Percentiles rank a stretch among this genome's conserved stretches.
Evolutionary conservation across 139 green algal species (phyloP).

Genomic region (Chlorella sp.): DNA sequence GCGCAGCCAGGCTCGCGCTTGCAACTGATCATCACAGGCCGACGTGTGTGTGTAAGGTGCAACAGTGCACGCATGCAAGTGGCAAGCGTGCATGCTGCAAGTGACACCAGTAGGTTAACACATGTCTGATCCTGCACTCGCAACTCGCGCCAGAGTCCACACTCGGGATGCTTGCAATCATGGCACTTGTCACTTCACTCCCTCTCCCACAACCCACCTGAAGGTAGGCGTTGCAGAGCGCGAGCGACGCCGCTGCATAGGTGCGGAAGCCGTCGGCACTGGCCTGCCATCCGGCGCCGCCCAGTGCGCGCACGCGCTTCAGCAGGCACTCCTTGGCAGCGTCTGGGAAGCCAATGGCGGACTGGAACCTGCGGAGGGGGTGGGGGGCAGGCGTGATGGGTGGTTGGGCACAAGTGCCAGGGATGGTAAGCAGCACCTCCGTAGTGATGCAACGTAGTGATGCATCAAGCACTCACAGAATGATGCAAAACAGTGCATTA

Average conservation of each 20-base stretch:
- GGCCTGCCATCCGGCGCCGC: slow-evolving; percentile 59
- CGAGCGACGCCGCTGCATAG: slow-evolving; percentile 62
- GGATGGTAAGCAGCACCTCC: too few species aligned
- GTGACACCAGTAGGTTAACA: too few species aligned
- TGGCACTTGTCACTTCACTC: too few species aligned
- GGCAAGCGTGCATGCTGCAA: background rate
- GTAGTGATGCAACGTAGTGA: too few species aligned
- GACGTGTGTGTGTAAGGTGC: too few species aligned
- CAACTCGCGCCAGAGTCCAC: background rate
- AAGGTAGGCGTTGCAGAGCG: slow-evolving; percentile 54
- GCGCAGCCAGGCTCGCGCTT: slow-evolving; percentile 6
- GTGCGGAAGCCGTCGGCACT: slow-evolving; percentile 53
- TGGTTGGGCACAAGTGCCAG: too few species aligned
- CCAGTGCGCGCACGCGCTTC: slow-evolving; percentile 71
- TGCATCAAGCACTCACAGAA: too few species aligned
- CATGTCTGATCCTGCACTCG: too few species aligned
- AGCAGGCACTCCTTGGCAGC: slow-evolving; percentile 69
- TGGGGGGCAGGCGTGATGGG: background rate
- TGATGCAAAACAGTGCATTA: too few species aligned
- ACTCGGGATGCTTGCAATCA: too few species aligned
- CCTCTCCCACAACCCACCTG: slow-evolving; percentile 1
- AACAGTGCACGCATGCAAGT: too few species aligned
- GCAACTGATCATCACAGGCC: slow-evolving; percentile 16
- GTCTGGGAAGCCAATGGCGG: slow-evolving; percentile 49
- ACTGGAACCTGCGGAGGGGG: slow-evolving; percentile 48